Evolutionary conservation across 148 eudicot genomes (phyloP).

Genomic region (Persicaria tinctoria): DNA sequence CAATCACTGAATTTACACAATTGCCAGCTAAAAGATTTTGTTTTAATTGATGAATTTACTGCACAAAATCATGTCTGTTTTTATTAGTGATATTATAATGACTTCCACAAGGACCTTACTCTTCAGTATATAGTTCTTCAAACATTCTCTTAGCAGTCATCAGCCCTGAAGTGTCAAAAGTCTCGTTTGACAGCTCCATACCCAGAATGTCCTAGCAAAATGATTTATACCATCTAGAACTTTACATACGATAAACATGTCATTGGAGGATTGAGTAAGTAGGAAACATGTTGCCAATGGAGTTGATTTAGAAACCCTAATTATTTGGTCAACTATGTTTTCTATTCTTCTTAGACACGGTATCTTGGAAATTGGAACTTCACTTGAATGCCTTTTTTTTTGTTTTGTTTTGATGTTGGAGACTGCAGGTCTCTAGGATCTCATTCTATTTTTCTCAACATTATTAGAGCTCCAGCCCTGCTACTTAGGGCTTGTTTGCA

Average conservation of each 20-base stretch:
- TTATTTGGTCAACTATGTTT: background rate
- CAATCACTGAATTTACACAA: background rate
- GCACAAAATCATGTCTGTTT: slow-evolving; percentile 1
- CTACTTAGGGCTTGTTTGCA: background rate
- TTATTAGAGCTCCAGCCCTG: background rate
- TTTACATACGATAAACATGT: background rate
- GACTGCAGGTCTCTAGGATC: background rate
- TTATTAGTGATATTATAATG: background rate
- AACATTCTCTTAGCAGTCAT: background rate
- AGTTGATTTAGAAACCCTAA: background rate
- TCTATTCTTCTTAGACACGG: background rate
- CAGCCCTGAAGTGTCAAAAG: background rate
- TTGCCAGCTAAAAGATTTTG: background rate
- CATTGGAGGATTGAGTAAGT: background rate
- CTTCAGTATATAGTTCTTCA: background rate
- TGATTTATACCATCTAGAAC: background rate
- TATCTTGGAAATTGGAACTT: background rate
- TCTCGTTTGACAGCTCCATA: background rate
- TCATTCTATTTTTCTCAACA: background rate
- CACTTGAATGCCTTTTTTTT: background rate
- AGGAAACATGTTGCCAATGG: background rate
- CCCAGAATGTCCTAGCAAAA: background rate
- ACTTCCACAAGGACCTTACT: background rate
- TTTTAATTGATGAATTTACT: background rate
- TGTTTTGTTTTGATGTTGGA: background rate